These are phyloP conservation scores for Erucastrum elatum DNA, from an alignment of 345 rosid species.

Conservation along the genomic window DNA sequence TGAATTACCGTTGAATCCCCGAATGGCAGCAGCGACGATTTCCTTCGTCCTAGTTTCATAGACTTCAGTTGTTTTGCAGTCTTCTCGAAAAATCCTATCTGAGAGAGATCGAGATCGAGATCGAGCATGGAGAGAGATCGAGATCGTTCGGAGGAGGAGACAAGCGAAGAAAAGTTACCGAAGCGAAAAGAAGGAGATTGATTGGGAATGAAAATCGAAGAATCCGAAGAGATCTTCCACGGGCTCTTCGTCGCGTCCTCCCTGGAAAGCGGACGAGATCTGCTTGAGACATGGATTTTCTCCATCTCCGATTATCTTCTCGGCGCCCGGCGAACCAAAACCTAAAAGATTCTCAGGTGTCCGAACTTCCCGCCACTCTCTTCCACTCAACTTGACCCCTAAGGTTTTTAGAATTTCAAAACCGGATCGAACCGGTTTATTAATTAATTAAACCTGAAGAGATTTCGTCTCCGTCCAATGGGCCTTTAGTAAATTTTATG, in stretches of 20 bases:
- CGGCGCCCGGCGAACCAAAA: conserved; percentile 37
- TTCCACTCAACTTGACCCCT: no score
- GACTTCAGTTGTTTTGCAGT: conserved; percentile 61
- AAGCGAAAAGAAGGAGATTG: conserved; percentile 42
- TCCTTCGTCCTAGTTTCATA: conserved; percentile 74
- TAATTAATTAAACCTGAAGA: no score
- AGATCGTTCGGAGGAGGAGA: no score
- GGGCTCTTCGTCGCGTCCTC: conserved; percentile 82
- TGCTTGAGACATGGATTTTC: conserved; percentile 76
- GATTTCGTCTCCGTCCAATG: no score
- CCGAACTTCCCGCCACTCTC: not conserved
- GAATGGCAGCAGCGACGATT: conserved; percentile 78
- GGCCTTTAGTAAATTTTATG: no score
- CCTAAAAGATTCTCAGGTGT: conserved; percentile 20
- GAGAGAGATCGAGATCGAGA: not conserved
- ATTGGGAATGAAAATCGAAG: conserved; percentile 66
- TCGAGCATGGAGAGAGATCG: no score
- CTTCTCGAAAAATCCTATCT: conserved; percentile 73
- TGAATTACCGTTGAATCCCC: conserved; percentile 82
- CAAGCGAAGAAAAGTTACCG: conserved; percentile 42
- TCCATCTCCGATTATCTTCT: conserved; percentile 54
- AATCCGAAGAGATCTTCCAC: conserved; percentile 72
- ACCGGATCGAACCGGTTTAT: no score
- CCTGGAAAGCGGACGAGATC: conserved; percentile 71
- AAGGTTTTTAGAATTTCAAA: no score